Percentiles rank a stretch among this genome's conserved stretches.
Conservation (phyloP, 208 protist genomes). For the Acanthamoeba sp. region DNA sequence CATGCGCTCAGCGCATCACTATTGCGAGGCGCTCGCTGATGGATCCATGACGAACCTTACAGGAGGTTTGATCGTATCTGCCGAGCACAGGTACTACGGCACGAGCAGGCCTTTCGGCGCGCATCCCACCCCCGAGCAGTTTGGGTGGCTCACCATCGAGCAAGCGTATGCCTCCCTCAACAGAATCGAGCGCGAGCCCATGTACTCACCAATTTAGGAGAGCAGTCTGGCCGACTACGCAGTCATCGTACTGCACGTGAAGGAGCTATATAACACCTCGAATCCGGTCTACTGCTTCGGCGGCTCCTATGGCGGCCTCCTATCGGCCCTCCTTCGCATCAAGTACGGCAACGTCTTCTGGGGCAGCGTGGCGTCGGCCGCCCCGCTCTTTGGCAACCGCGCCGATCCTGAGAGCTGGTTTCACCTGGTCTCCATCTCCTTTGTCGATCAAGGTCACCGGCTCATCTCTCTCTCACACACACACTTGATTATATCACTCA, state of each 20-base stretch:
- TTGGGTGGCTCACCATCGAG: slow-evolving; percentile 82
- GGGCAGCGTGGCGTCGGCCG: slow-evolving; percentile 1
- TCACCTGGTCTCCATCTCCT: background rate
- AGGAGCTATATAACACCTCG: slow-evolving; percentile 70
- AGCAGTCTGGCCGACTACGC: slow-evolving; percentile 90
- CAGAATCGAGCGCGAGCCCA: too few species aligned
- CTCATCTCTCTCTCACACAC: too few species aligned
- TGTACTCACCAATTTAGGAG: background rate
- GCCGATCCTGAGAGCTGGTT: background rate
- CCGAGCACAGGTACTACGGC: slow-evolving; percentile 92
- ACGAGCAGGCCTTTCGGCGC: slow-evolving; percentile 86
- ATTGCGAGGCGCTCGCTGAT: too few species aligned
- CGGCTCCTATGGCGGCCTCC: slow-evolving; percentile 88
- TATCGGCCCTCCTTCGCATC: background rate
- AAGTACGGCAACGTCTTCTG: slow-evolving; percentile 50
- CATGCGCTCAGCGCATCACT: too few species aligned
- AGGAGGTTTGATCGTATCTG: slow-evolving; percentile 89
- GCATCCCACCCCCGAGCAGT: slow-evolving; percentile 77
- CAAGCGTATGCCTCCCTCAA: slow-evolving; percentile 83
- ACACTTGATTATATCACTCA: too few species aligned
- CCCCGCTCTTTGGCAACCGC: background rate
- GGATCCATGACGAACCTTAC: too few species aligned
- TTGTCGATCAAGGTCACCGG: background rate
- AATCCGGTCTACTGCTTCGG: slow-evolving; percentile 89
- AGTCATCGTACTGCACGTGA: slow-evolving; percentile 82